phyloP scores from a whole-genome alignment of 345 rosid species.

The Pistacia vera region DNA sequence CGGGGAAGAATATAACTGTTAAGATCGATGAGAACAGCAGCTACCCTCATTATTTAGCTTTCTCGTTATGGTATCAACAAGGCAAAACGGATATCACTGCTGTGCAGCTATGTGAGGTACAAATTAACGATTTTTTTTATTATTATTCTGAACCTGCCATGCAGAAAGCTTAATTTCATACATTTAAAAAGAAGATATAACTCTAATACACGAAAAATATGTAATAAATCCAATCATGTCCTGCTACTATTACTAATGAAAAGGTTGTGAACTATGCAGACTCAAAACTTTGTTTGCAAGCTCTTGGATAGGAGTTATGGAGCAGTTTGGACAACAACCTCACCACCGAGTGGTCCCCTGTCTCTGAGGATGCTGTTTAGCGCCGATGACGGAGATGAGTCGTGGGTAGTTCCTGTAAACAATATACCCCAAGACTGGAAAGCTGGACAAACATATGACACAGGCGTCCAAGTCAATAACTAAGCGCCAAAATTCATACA shows the following conservation, averaged over 20 bases:
- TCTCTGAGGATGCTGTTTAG: slow-evolving; percentile 66
- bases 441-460: slow-evolving; percentile 63
- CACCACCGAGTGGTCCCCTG: slow-evolving; percentile 62
- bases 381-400: slow-evolving; percentile 54
- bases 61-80: slow-evolving; percentile 65
- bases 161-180: no score
- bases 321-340: slow-evolving; percentile 57
- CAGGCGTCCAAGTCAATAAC: slow-evolving; percentile 52
- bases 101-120: slow-evolving; percentile 73
- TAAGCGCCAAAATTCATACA: no score
- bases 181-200: no score
- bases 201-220: no score
- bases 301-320: slow-evolving; percentile 53
- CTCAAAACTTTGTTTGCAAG: slow-evolving; percentile 54
- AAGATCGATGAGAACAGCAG: slow-evolving; percentile 69
- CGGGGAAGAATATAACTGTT: slow-evolving; percentile 58
- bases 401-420: slow-evolving; percentile 66
- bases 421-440: slow-evolving; percentile 64
- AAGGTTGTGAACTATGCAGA: slow-evolving; percentile 31
- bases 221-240: no score
- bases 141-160: no score
- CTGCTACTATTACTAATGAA: no score
- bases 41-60: slow-evolving; percentile 64
- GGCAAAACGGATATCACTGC: slow-evolving; percentile 69
- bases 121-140: neutral